phyloP scores from a whole-genome alignment of 1,284 basidiomycete genomes.

The Inonotus obliquus region DNA sequence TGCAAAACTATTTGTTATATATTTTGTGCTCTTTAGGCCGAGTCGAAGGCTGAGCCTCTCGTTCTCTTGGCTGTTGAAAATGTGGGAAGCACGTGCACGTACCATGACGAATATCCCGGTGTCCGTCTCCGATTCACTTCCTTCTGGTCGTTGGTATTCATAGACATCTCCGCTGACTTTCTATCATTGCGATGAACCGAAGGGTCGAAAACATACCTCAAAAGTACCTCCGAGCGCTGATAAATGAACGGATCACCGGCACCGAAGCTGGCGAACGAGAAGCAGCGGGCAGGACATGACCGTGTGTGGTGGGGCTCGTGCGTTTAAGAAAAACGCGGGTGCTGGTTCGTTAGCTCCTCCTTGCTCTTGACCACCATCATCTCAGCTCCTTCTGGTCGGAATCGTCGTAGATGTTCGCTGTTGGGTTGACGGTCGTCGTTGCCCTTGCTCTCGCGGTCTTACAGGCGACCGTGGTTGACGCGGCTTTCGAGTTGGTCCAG shows the following conservation, averaged over 20 bases:
- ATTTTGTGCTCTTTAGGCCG: not conserved
- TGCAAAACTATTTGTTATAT: not conserved
- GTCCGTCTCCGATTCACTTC: too few relatives aligned
- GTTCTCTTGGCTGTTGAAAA: not conserved
- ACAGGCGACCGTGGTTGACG: not conserved
- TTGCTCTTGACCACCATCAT: not conserved
- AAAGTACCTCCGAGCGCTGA: not conserved
- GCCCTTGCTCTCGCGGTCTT: not conserved
- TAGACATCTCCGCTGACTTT: not conserved
- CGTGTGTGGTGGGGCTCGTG: not conserved
- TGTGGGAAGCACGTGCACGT: not conserved
- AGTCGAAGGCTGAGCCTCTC: not conserved
- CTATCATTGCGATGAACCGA: not conserved
- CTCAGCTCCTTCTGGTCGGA: not conserved
- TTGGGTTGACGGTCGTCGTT: not conserved
- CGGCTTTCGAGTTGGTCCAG: constrained; percentile 6
- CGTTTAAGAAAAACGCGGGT: not conserved
- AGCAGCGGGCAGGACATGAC: not conserved
- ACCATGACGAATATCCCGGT: not conserved
- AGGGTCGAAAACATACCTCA: not conserved
- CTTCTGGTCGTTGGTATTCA: not conserved
- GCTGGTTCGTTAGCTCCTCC: not conserved
- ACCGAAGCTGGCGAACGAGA: not conserved
- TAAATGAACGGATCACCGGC: not conserved
- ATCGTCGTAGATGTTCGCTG: not conserved